phyloP scores from a whole-genome alignment of 495 filamentous ascomycete genomes.

The Penicillium simplicissimum region DNA sequence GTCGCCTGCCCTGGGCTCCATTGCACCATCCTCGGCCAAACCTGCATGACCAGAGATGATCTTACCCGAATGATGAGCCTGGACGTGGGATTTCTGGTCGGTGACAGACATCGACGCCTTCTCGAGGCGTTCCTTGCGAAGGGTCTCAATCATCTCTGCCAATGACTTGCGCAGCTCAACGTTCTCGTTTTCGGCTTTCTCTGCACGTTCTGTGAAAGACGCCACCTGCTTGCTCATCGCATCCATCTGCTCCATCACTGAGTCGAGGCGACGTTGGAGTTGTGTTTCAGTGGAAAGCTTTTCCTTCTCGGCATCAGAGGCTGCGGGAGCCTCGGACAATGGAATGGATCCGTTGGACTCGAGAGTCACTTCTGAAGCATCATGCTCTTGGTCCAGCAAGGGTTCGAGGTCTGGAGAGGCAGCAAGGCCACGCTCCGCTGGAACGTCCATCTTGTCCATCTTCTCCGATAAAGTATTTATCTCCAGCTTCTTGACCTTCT shows the following conservation, averaged over 20 bases:
- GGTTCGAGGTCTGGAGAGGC: slow-evolving; percentile 22
- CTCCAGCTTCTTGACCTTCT: slow-evolving; percentile 71
- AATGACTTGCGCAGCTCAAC: slow-evolving; percentile 67
- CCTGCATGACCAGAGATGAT: slow-evolving; percentile 1
- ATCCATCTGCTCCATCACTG: slow-evolving; percentile 79
- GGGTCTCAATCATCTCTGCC: slow-evolving; percentile 84
- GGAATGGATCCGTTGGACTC: slow-evolving; percentile 23
- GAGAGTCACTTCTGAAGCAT: slow-evolving; percentile 6
- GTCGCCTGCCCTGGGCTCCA: slow-evolving; percentile 18
- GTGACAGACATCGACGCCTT: slow-evolving; percentile 10
- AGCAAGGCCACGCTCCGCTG: slow-evolving; percentile 37
- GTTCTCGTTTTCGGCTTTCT: slow-evolving; percentile 75
- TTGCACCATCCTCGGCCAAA: slow-evolving; percentile 12
- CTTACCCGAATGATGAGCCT: slow-evolving; percentile 9
- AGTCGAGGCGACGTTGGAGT: slow-evolving; percentile 74
- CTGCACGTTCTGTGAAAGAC: slow-evolving; percentile 70
- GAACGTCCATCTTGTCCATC: slow-evolving; percentile 20
- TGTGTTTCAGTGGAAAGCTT: slow-evolving; percentile 33
- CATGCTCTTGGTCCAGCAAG: slow-evolving; percentile 14
- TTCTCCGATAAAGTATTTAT: slow-evolving; percentile 28
- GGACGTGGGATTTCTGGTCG: slow-evolving; percentile 8
- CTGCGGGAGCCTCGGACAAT: slow-evolving; percentile 21
- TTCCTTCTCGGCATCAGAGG: slow-evolving; percentile 38
- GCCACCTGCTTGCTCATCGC: slow-evolving; percentile 80
- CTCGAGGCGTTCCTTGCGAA: slow-evolving; percentile 63